phyloP scores from a whole-genome alignment of 2,329 filamentous ascomycete genomes.

The Trichoderma asperellum region DNA sequence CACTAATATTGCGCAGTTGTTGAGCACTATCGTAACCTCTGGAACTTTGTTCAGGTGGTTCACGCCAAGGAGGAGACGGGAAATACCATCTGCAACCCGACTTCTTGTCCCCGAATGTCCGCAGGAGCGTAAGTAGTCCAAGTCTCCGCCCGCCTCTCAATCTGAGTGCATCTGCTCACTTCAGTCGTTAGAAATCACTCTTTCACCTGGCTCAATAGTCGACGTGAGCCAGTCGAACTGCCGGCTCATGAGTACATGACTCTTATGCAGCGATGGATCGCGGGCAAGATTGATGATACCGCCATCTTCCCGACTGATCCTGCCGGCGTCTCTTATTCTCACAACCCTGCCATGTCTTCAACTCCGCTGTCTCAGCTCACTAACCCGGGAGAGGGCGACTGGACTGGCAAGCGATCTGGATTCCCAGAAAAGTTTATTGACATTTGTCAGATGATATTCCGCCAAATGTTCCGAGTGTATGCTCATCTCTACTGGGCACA shows the following conservation, averaged over 20 bases:
- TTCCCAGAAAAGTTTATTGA: slow-evolving; percentile 89
- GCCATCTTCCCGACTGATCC: slow-evolving; percentile 89
- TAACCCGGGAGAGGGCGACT: slow-evolving; percentile 66
- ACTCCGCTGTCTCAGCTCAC: slow-evolving; percentile 66
- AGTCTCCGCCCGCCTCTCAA: neutral
- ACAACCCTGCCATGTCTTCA: slow-evolving; percentile 62
- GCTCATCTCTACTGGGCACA: slow-evolving; percentile 98
- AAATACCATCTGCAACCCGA: slow-evolving; percentile 78
- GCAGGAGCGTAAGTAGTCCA: slow-evolving; percentile 80
- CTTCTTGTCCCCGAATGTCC: slow-evolving; percentile 88
- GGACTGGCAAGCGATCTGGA: slow-evolving; percentile 89
- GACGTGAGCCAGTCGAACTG: slow-evolving; percentile 85
- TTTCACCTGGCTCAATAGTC: slow-evolving; percentile 93
- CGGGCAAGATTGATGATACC: slow-evolving; percentile 89
- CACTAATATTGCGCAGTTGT: slow-evolving; percentile 65
- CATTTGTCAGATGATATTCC: slow-evolving; percentile 91
- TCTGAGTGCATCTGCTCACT: slow-evolving; percentile 8
- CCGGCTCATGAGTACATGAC: slow-evolving; percentile 93
- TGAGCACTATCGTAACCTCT: slow-evolving; percentile 87
- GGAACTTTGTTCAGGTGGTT: slow-evolving; percentile 86
- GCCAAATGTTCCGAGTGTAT: slow-evolving; percentile 98
- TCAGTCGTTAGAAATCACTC: slow-evolving; percentile 70
- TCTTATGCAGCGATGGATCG: slow-evolving; percentile 95
- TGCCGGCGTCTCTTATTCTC: slow-evolving; percentile 67
- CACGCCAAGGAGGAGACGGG: slow-evolving; percentile 83